Conservation (phyloP, 208 protist genomes). For the Crithidia sp. region DNA sequence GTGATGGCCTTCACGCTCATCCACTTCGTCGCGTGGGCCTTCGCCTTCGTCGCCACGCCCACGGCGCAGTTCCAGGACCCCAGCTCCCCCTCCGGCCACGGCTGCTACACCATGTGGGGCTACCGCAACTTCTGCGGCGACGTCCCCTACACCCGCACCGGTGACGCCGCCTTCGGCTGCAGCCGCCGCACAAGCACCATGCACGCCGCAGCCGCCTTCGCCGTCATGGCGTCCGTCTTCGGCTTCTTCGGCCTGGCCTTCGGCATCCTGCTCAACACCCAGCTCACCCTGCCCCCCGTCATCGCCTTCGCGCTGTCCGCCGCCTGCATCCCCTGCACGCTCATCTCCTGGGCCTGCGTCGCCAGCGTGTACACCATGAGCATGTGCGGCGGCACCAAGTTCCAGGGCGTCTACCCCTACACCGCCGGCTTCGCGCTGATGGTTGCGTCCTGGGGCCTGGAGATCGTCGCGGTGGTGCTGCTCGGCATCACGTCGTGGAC, state of each 20-base stretch:
- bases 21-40: constrained; percentile 42
- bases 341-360: constrained; percentile 56
- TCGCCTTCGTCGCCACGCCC: constrained; percentile 44
- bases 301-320: constrained; percentile 38
- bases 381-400: constrained; percentile 35
- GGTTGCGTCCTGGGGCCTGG: constrained; percentile 42
- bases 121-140: constrained; percentile 40
- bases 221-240: constrained; percentile 38
- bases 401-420: constrained; percentile 29
- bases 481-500: constrained; percentile 30
- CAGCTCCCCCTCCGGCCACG: constrained; percentile 1
- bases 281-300: constrained; percentile 15
- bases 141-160: constrained; percentile 29
- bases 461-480: constrained; percentile 37
- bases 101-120: constrained; percentile 60
- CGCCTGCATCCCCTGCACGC: constrained; percentile 38
- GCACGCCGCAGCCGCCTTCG: constrained; percentile 42
- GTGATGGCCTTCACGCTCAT: constrained; percentile 40
- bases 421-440: constrained; percentile 54
- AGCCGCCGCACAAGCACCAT: constrained; percentile 34
- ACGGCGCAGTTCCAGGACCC: constrained; percentile 34
- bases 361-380: constrained; percentile 40
- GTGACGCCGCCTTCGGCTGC: constrained; percentile 36
- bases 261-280: constrained; percentile 36
- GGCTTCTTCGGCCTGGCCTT: constrained; percentile 43